Evolutionary conservation across 164 flowering plant genomes (phyloP), one percentile per base, ranked within the genome.

Genomic region (Amborella trichopoda): DNA sequence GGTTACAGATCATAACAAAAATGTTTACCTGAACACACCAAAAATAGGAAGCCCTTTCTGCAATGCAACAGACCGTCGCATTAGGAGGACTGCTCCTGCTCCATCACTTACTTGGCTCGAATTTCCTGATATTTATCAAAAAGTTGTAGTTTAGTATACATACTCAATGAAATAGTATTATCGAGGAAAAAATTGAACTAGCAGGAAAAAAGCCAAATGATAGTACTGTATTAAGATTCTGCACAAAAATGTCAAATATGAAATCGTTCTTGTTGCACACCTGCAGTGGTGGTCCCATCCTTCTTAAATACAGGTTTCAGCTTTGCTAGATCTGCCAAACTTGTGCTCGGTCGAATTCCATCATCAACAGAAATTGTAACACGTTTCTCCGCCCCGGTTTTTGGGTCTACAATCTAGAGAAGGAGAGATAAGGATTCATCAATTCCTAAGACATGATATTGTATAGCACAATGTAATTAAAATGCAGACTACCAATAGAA

Each of bases 91-190:
- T 27, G 95, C 97, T 54, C 90, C 95, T 65, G 97, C 97, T 53
- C 95, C 99, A 78, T 93, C 99, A 81, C 74, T 93, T 27, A 93
- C 87, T 64, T 93, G 99, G 61, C 97, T 88, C 27, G 99, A 81
- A 58, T 85, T 93, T 26, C 99, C 95, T 93, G 23, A 42, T 39
- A 44, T 4, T n/a, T n/a, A n/a, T n/a, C n/a, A n/a, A n/a, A n/a
- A n/a, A n/a, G n/a, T n/a, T n/a, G n/a, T n/a, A n/a, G n/a, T n/a
- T n/a, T n/a, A n/a, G n/a, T n/a, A n/a, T n/a, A n/a, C n/a, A n/a
- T n/a, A n/a, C n/a, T n/a, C n/a, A n/a, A n/a, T n/a, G n/a, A n/a
- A n/a, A n/a, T n/a, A n/a, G n/a, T n/a, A n/a, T n/a, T n/a, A n/a
- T n/a, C n/a, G n/a, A n/a, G n/a, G n/a, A n/a, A n/a, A n/a, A n/a